Base-by-base conservation (phyloP, 2,329 filamentous ascomycete genomes). In the Trichophyton simii region DNA sequence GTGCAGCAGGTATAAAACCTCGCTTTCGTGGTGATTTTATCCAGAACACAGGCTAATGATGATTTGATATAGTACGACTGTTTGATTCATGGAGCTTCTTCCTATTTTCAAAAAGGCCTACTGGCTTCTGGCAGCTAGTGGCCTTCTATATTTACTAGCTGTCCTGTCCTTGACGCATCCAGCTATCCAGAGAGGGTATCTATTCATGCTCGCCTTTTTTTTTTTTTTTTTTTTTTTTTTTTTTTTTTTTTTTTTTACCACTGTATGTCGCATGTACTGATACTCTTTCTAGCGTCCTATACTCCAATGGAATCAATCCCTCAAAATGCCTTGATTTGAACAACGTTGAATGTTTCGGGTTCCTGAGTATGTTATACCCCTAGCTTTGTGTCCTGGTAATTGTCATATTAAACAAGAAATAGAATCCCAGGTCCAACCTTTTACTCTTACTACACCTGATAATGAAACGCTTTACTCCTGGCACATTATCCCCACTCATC, bases 371-470 rank as follows among this genome's bases (percentile, higher is more conserved):
- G 80, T 73, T 73, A 44, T 13, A 46, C 20, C n/a, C 20, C 25
- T 36, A 28, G 5, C 18, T 41, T 1, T 13, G 6, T 28, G 57
- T 41, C 15, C 18, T 50, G 18, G 52, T 28, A 18, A 50, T 61
- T 34, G 48, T 6, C 9, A 46, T 71, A 61, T 69, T 58, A 41
- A 41, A 58, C 38, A 52, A 54, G 25, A 1, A 28, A 9, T 67
- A 92, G 88, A 84, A 70, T 90, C 91, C 67, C 92, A 97, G 75
- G 87, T 95, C 2, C 91, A 89, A 4, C 88, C 92, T 0, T 96
- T 97, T 72, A 84, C 83, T 57, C 75, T 97, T 42, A 76, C 75
- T 3, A 94, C 90, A 0, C 78, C 83, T 0, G 91, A 96, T 71
- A 83, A 85, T 44, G 86, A 91, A 72, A 83, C 78, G 1, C 76